Percentiles rank a stretch among this genome's conserved stretches.
These are phyloP conservation scores for Beauveria bassiana DNA, from an alignment of 2,329 filamentous ascomycete genomes.

Conservation along the genomic window DNA sequence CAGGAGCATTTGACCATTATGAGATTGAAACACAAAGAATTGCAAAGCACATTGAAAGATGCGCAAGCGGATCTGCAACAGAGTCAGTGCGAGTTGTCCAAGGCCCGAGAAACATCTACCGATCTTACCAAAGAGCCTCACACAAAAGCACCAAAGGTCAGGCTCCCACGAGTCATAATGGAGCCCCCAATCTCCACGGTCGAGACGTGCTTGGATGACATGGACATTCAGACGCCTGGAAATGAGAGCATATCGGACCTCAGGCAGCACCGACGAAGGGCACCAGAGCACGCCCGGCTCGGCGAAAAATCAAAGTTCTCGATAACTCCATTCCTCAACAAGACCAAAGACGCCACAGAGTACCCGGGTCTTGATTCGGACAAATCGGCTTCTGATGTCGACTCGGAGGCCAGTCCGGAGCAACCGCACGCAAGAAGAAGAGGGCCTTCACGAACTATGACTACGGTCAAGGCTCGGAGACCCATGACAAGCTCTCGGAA, in stretches of 20 bases:
- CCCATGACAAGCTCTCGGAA: background rate
- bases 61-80: constrained; percentile 58
- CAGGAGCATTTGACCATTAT: constrained; percentile 65
- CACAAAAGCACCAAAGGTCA: background rate
- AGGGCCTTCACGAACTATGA: background rate
- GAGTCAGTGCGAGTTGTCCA: constrained; percentile 30
- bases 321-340: constrained; percentile 87
- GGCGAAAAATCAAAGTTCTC: constrained; percentile 91
- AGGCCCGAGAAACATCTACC: background rate
- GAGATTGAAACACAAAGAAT: constrained; percentile 59
- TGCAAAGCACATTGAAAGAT: constrained; percentile 34
- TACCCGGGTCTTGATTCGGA: constrained; percentile 17
- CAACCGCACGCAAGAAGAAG: background rate
- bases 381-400: background rate
- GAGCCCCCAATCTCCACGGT: background rate
- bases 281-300: constrained; percentile 42
- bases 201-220: constrained; percentile 27
- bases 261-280: constrained; percentile 47
- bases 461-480: background rate
- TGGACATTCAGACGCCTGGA: constrained; percentile 40
- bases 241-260: constrained; percentile 32
- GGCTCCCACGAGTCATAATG: background rate
- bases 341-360: constrained; percentile 48
- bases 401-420: background rate
- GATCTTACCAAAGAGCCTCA: background rate